Evolutionary conservation across 225 moss, liverwort and hornwort species (phyloP), one percentile per base, ranked within the genome.

Genomic region (Takakia lepidozioides): DNA sequence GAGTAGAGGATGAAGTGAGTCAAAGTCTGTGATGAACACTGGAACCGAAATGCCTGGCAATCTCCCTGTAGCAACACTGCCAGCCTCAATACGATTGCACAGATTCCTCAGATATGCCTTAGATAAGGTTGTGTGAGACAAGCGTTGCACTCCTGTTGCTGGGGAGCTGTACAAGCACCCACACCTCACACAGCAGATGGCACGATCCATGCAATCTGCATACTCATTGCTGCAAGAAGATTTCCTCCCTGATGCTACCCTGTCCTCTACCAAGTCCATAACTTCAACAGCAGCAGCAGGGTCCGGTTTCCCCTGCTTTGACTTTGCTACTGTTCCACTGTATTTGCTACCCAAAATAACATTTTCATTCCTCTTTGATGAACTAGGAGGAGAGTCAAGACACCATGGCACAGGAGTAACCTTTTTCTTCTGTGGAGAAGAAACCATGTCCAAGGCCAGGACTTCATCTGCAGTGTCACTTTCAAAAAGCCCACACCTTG

Each of bases 41-140:
- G 48, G 52, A 39, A 63, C 36, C 28, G 19, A 35, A 25, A 29
- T 25, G 18, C 35, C 42, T n/a, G 13, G 15, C 29, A 19, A 27
- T 54, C 39, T 18, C 28, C 10, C 18, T 8, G 5, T 10, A 18
- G 3, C 27, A 19, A 27, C 42, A 43, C 16, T 26, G 5, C 27
- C 35, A 11, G 19, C 44, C 32, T 32, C 32, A 32, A 32, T 32
- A 56, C 36, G 29, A 23, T 28, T 29, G 46, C 17, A 38, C 45
- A 68, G 55, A 3, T 50, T 39, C 15, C 55, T 30, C 14, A 68
- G 38, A 21, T 68, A 56, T 8, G 67, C 55, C 49, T 68, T 61
- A 22, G 41, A 51, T 43, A 55, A 35, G 22, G 49, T 37, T 24
- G 13, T 43, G 23, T 36, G 25, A 49, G 36, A 42, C 35, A 60